Percentiles rank a stretch among this genome's conserved stretches.
Conservation (phyloP, 148 eudicot genomes). For the Nyssa sinensis region DNA sequence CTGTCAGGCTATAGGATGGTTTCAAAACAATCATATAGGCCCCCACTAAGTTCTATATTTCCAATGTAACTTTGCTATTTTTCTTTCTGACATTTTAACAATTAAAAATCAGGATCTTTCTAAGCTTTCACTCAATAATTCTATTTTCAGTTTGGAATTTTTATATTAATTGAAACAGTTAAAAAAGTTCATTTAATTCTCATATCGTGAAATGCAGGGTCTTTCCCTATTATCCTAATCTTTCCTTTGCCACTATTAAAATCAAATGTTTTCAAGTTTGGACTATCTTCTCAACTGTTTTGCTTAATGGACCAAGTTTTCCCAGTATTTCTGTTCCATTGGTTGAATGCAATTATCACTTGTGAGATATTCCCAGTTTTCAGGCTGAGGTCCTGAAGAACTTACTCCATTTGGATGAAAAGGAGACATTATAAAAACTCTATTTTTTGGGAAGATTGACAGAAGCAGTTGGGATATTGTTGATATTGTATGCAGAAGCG, state of each 20-base stretch:
- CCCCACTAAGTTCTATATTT: too few species aligned
- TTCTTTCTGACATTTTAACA: too few species aligned
- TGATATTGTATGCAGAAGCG: conserved; percentile 80
- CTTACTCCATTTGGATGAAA: conserved; percentile 45
- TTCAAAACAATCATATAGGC: too few species aligned
- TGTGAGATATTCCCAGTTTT: conserved; percentile 68
- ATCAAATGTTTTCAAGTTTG: not conserved
- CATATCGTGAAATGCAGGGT: not conserved
- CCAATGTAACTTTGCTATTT: too few species aligned
- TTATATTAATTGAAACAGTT: too few species aligned
- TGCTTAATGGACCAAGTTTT: not conserved
- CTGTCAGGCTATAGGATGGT: too few species aligned
- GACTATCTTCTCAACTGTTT: not conserved
- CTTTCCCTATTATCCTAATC: not conserved
- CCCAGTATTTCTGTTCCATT: not conserved
- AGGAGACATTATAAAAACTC: conserved; percentile 59
- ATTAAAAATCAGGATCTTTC: too few species aligned
- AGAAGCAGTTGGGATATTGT: conserved; percentile 60
- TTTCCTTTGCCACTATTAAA: not conserved
- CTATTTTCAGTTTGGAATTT: not conserved
- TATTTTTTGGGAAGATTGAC: conserved; percentile 71
- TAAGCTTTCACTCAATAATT: too few species aligned
- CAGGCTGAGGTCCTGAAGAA: conserved; percentile 46
- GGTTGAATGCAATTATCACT: conserved; percentile 29
- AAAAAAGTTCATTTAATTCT: not conserved